Percentiles rank a stretch among this genome's conserved stretches.
These are phyloP conservation scores for Backusella parvicylindrica DNA, from an alignment of 192 early-diverging fungal species.

Conservation along the genomic window DNA sequence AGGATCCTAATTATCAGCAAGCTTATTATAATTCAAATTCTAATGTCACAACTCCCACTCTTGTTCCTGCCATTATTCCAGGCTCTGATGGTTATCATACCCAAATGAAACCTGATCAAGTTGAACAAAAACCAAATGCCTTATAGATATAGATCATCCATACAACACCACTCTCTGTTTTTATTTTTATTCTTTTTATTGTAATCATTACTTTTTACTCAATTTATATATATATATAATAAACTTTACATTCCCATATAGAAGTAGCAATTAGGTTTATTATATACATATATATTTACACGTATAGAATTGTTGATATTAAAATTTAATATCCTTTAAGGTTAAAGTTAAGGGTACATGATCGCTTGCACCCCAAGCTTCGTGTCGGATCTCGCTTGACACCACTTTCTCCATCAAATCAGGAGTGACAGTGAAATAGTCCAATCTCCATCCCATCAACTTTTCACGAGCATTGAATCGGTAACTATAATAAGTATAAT, in stretches of 20 bases:
- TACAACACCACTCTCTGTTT: not conserved
- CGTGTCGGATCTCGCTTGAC: slow-evolving; percentile 63
- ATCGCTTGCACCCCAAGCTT: slow-evolving; percentile 86
- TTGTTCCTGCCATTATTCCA: not conserved
- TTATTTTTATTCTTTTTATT: not conserved
- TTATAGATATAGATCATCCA: not conserved
- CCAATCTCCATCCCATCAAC: slow-evolving; percentile 78
- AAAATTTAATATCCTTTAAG: slow-evolving; percentile 37
- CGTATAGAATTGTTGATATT: not conserved
- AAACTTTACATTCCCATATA: not conserved
- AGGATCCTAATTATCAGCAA: not conserved
- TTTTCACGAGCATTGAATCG: slow-evolving; percentile 70
- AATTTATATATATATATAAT: slow-evolving; percentile 1
- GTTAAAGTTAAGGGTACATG: slow-evolving; percentile 77
- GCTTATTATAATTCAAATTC: not conserved
- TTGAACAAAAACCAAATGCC: slow-evolving; percentile 7
- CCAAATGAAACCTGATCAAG: slow-evolving; percentile 9
- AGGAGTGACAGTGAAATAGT: slow-evolving; percentile 78
- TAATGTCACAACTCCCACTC: slow-evolving; percentile 2
- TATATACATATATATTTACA: not conserved
- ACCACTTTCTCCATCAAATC: slow-evolving; percentile 54
- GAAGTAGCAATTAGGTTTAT: not conserved
- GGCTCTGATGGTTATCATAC: not conserved
- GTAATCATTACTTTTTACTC: not conserved
- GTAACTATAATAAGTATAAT: slow-evolving; percentile 80